Evolutionary conservation across 140 eudicot genomes (phyloP), one percentile per base, ranked within the genome.

Genomic region (Oenanthe javanica): DNA sequence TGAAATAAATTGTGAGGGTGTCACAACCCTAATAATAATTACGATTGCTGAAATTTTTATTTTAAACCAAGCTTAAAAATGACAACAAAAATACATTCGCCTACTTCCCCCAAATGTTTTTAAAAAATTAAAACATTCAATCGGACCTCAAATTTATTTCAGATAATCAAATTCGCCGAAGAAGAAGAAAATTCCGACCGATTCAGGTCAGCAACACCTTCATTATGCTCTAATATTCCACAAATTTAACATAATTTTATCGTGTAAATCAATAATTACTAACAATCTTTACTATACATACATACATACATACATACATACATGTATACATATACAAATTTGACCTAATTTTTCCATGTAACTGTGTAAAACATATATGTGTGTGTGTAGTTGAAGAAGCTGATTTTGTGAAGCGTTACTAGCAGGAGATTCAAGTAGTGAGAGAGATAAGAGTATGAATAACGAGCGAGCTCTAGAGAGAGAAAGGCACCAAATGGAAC

Each of bases 401-500:
- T 61, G 9, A 61, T 61, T 66, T 25, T 0, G 3, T 27, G 40
- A 64, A 63, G 1, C 40, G 71, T 12, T 23, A 0, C 16, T 64
- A 5, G 27, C 3, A 11, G 38, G 31, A 4, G 76, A 71, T 31
- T 2, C 21, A 67, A 23, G 10, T 21, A 46, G 77, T 6, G 51
- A 18, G 54, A 47, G 27, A 21, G 27, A 31, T 31, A 72, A 25
- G 77, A 73, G 23, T 8, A 91, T 93, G 97, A 92, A 87, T 13
- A 83, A 83, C 4, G 88, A 92, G 63, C 80, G 82, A 81, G 74
- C 89, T 79, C 81, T 87, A 54, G 96, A 92, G 85, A 84, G 90
- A 43, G 99, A 92, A 77, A 86, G 86, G 79, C 74, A 83, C 79
- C 99, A 88, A 81, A 92, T 92, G 71, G 93, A 90, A 80, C 92